Base-by-base conservation (phyloP, 2,329 filamentous ascomycete genomes). In the Colletotrichum sp. region DNA sequence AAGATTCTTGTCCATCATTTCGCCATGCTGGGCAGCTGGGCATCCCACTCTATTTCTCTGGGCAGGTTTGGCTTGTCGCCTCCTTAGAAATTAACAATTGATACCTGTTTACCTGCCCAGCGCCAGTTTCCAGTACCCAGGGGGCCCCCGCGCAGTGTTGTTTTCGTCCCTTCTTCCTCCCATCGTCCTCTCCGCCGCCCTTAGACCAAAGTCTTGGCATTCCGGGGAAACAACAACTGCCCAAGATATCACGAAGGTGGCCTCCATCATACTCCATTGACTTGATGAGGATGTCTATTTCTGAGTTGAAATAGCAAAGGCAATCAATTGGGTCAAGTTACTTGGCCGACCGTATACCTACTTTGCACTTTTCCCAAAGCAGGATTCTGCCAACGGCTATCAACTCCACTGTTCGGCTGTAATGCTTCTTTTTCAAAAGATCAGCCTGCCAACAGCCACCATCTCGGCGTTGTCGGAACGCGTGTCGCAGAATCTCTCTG, bases 1-100 rank as follows among this genome's bases (percentile, higher is more conserved):
- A 70, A 70, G 47, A 33, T 36, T 69, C 58, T 65, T 72, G 58
- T 72, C 66, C 51, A 3, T 36, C 21, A 51, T 21, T n/a, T 70
- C 51, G 70, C 36, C 29, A 54, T 64, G 38, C 66, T 66, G 63
- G 68, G 68, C 68, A 59, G 12, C 62, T 66, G 47, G 63, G 63
- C 63, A 66, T 66, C 55, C 70, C 66, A 69, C 66, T 65, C 43
- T 59, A 38, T 59, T 27, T 16, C 36, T 64, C 59, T 70, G 43
- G 70, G 70, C 66, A 31, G 31, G 66, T 72, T 70, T 70, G 27
- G 51, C 34, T 38, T 61, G n/a, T 34, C 9, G 11, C 16, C 66
- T 54, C 57, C 21, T 16, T 51, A 18, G 16, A 54, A 43, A 55
- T 16, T 54, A 34, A 33, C 13, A 62, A 62, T 6, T 27, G 16